Base-by-base conservation (phyloP, 164 flowering plant species). In the Taxillus chinensis region DNA sequence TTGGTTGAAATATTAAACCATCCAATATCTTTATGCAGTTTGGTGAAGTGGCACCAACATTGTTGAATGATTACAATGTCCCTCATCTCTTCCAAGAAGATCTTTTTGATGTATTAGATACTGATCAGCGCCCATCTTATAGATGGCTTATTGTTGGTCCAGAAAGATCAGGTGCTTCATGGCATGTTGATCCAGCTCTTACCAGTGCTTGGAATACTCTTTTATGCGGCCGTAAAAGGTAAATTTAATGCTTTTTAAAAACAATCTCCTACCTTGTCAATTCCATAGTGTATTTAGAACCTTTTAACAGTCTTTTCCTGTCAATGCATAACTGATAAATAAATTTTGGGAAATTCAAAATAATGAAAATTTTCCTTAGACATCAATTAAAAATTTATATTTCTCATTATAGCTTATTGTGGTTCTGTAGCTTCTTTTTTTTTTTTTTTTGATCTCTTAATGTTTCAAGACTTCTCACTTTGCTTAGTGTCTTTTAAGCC, bases 141-240 rank as follows among this genome's bases (percentile, higher is more conserved):
- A 83, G 98, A 77, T 93, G 98, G 98, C 79, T 93, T 66, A 86
- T 93, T 54, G 81, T 90, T 77, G 98, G 98, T 49, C 98, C 98
- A 53, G 89, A 90, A 77, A 90, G 98, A 66, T 93, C 98, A 62
- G 98, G 98, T 78, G 96, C 98, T 37, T 93, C 98, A 12, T 93
- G 98, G 98, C 98, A 93, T 81, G 89, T 90, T 66, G 98, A 93
- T 81, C 98, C 98, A 48, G 90, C 87, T 60, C 97, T 93, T 67
- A 93, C 98, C 41, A 90, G 98, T 81, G 98, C 98, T 60, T 93
- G 98, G 98, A 93, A 93, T 73, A 93, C 98, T 67, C 90, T 93
- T 73, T 70, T 93, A 1, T 78, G 78, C 73, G 97, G 98, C 42
- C 92, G 96, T 62, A 93, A 93, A 75, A 88, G 98, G 98, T 90